phyloP scores from a whole-genome alignment of 768 basidiomycete genomes.

The Inosperma sp. region DNA sequence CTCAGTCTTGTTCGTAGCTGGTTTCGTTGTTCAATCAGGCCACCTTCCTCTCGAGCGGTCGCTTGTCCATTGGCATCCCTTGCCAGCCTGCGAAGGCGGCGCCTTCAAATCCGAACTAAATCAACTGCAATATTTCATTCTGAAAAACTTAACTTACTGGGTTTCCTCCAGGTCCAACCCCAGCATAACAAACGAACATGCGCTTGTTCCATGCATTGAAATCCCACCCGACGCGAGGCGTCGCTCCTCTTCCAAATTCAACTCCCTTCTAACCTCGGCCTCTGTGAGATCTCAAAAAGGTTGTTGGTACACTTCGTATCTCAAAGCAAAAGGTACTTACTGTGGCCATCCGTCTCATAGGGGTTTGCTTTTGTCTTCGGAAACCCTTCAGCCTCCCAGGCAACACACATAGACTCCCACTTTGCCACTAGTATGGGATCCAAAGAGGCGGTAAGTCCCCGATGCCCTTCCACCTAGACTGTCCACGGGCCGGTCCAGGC shows the following conservation, averaged over 20 bases:
- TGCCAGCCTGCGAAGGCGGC: slow-evolving; percentile 5
- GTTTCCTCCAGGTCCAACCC: slow-evolving; percentile 17
- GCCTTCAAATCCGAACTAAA: slow-evolving; percentile 1
- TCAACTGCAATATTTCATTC: too few relatives aligned
- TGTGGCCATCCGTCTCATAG: background rate
- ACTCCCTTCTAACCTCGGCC: too few relatives aligned
- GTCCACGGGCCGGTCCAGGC: too few relatives aligned
- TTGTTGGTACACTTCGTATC: background rate
- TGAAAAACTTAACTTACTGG: slow-evolving; percentile 13
- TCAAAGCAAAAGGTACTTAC: too few relatives aligned
- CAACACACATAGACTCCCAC: background rate
- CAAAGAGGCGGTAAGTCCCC: background rate
- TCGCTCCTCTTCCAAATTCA: background rate
- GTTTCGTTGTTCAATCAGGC: slow-evolving; percentile 9
- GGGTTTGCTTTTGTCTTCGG: slow-evolving; percentile 6
- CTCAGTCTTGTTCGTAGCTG: too few relatives aligned
- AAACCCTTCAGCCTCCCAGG: slow-evolving; percentile 7
- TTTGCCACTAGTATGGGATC: too few relatives aligned
- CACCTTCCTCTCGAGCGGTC: slow-evolving; percentile 3
- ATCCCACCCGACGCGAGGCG: background rate
- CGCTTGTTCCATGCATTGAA: slow-evolving; percentile 8
- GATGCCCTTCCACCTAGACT: slow-evolving; percentile 7
- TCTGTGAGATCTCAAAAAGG: background rate
- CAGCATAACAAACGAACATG: slow-evolving; percentile 11
- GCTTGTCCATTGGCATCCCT: background rate